A percentile compares a stretch with the other conserved stretches of the same genome.
Conservation (phyloP, 352 stramenopile species). For the Pythium aristosporum region DNA sequence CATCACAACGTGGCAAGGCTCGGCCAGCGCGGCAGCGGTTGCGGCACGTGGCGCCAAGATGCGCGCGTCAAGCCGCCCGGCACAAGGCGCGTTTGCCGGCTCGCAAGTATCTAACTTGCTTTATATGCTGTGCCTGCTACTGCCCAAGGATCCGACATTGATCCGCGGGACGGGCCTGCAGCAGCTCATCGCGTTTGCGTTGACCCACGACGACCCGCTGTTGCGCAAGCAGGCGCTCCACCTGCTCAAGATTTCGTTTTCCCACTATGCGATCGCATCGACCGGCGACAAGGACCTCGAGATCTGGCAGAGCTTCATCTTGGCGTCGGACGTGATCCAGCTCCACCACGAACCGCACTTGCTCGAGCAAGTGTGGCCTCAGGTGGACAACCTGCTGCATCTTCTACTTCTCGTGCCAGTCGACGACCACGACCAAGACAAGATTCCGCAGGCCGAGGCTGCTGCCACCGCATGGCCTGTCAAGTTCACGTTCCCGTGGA, state of each 20-base stretch:
- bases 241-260: conserved; percentile 65
- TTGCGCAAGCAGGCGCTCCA: conserved; percentile 71
- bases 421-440: neutral
- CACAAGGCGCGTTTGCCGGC: conserved; percentile 16
- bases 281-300: conserved; percentile 23
- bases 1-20: conserved; percentile 22
- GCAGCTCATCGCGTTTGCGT: conserved; percentile 46
- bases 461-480: conserved; percentile 40
- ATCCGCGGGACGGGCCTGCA: conserved; percentile 44
- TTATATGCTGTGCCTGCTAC: conserved; percentile 59
- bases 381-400: conserved; percentile 55
- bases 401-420: conserved; percentile 18
- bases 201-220: conserved; percentile 51
- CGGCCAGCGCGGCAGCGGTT: conserved; percentile 12
- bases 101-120: conserved; percentile 46
- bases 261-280: conserved; percentile 36
- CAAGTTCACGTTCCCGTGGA: conserved; percentile 72
- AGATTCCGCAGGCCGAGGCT: neutral
- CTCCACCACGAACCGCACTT: conserved; percentile 83
- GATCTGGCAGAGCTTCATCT: conserved; percentile 72
- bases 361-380: conserved; percentile 82
- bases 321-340: conserved; percentile 77
- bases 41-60: conserved; percentile 5
- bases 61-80: conserved; percentile 12
- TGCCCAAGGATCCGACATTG: conserved; percentile 45